Conservation (phyloP, 2,329 filamentous ascomycete species). For the Diaporthe nobilis region DNA sequence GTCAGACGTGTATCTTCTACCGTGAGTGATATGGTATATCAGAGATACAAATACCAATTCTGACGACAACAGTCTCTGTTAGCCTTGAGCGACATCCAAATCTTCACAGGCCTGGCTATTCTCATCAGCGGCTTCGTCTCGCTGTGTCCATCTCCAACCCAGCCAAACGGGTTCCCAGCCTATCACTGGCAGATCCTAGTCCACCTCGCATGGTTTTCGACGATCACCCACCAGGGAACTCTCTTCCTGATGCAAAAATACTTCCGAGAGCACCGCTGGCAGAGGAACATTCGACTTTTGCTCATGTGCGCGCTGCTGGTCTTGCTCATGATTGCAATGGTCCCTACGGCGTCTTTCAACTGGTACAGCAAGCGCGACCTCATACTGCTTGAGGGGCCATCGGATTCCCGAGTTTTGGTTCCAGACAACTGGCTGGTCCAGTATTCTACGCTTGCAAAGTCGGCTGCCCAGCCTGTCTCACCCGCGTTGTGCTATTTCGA, state of each 20-base stretch:
- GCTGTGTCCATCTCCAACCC: background rate
- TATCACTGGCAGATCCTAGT: background rate
- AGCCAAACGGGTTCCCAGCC: background rate
- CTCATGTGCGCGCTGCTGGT: background rate
- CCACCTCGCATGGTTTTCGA: background rate
- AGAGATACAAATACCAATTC: background rate
- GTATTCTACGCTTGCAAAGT: background rate
- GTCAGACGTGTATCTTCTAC: background rate
- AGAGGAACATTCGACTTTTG: background rate
- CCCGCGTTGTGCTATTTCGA: conserved; percentile 2
- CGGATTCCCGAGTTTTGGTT: background rate
- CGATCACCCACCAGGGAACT: background rate
- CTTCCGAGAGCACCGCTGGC: background rate
- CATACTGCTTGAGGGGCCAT: background rate
- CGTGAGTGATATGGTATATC: background rate
- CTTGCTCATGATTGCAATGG: background rate
- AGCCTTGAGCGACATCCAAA: background rate
- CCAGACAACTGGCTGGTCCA: background rate
- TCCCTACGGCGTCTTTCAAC: conserved; percentile 6
- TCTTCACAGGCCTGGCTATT: conserved; percentile 1
- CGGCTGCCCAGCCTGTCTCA: conserved; percentile 13
- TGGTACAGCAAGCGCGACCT: background rate
- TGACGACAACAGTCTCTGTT: background rate
- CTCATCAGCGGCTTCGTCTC: conserved; percentile 1
- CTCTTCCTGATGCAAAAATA: background rate